Percentiles rank a stretch among this genome's conserved stretches.
phyloP scores from a whole-genome alignment of 495 filamentous ascomycete species.

The Penicillium samsonianum region DNA sequence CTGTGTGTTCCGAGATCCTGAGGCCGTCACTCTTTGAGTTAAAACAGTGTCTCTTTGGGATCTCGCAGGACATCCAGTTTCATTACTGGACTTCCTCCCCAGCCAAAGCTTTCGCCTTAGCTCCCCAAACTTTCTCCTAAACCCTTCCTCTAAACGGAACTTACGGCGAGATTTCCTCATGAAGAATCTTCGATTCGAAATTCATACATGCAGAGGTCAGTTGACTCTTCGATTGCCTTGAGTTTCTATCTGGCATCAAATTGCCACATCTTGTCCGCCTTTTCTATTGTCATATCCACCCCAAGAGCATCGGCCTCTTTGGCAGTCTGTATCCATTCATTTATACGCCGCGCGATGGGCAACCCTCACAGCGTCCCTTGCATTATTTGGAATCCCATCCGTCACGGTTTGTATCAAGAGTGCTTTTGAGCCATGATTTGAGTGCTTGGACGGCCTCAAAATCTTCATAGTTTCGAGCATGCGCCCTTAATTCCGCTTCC shows the following conservation, averaged over 20 bases:
- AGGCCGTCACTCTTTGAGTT: too few relatives aligned
- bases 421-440: conserved; percentile 27
- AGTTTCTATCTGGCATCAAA: conserved; percentile 18
- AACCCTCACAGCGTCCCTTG: conserved; percentile 34
- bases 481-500: conserved; percentile 31
- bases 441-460: conserved; percentile 39
- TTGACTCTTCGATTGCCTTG: background rate
- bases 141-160: too few relatives aligned
- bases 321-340: conserved; percentile 35
- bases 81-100: too few relatives aligned
- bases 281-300: conserved; percentile 33
- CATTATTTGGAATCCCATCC: conserved; percentile 36
- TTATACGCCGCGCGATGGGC: conserved; percentile 37
- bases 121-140: too few relatives aligned
- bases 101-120: too few relatives aligned
- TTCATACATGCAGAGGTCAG: too few relatives aligned
- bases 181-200: too few relatives aligned
- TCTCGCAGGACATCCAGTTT: too few relatives aligned
- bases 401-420: conserved; percentile 26
- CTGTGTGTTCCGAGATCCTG: too few relatives aligned
- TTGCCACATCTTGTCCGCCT: conserved; percentile 22
- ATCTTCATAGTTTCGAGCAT: conserved; percentile 38
- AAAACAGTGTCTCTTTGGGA: too few relatives aligned
- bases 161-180: too few relatives aligned
- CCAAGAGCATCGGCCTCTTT: conserved; percentile 27